phyloP scores from a whole-genome alignment of 768 basidiomycete genomes.

The Podaxis sp. region DNA sequence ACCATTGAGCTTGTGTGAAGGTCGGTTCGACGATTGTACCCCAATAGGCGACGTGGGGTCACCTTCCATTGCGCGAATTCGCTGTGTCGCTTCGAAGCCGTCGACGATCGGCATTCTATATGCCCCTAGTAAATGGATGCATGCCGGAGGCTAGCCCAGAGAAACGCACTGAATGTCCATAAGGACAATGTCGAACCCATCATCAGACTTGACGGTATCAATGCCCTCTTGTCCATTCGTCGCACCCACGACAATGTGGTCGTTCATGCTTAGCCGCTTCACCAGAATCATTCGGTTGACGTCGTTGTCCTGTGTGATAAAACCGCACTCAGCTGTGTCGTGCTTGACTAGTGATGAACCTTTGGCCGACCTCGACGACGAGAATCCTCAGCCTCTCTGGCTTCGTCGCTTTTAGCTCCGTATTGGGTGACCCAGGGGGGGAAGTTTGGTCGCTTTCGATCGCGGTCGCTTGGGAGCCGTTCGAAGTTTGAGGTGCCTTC shows the following conservation, averaged over 20 bases:
- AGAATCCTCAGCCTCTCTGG: constrained; percentile 44
- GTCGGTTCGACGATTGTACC: constrained; percentile 21
- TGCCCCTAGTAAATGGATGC: not conserved
- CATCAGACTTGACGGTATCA: constrained; percentile 55
- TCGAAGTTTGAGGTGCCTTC: not conserved
- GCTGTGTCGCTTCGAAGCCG: constrained; percentile 66
- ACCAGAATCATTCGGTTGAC: constrained; percentile 72
- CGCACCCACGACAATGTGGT: constrained; percentile 62
- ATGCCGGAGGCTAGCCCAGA: not conserved
- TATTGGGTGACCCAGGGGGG: not conserved
- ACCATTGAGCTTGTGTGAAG: constrained; percentile 52
- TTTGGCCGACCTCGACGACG: constrained; percentile 60
- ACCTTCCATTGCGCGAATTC: constrained; percentile 63
- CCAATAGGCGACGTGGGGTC: constrained; percentile 10
- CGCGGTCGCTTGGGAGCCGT: not conserved
- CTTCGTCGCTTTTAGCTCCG: constrained; percentile 4
- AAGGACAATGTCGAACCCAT: constrained; percentile 67
- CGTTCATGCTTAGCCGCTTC: constrained; percentile 65
- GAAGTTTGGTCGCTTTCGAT: not conserved
- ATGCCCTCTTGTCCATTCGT: constrained; percentile 79
- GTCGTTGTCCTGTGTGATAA: constrained; percentile 58
- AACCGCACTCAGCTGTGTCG: not conserved
- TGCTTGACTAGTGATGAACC: not conserved
- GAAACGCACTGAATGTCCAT: constrained; percentile 79
- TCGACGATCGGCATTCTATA: constrained; percentile 78